Evolutionary conservation across 805 yeast genomes (phyloP).

Genomic region (Kodamaea jinghongensis): DNA sequence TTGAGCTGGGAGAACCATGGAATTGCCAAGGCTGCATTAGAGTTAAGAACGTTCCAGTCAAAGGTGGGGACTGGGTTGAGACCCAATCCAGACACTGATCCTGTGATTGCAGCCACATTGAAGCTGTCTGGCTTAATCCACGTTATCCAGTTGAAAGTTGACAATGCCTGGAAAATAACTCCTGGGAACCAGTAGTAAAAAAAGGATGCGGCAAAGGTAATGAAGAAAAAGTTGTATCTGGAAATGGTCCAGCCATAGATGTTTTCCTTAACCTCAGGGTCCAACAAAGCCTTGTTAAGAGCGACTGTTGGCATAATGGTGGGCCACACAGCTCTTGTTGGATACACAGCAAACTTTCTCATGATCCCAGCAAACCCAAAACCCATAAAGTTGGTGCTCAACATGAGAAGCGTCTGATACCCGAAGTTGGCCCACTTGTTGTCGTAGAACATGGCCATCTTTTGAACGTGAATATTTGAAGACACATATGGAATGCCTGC

Average conservation of each 20-base stretch:
- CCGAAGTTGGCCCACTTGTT: conserved; percentile 30
- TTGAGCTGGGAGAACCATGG: conserved; percentile 26
- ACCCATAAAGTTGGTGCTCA: conserved; percentile 27
- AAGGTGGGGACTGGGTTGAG: conserved; percentile 30
- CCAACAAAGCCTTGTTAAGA: conserved; percentile 24
- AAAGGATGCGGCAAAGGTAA: conserved; percentile 18
- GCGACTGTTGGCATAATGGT: conserved; percentile 29
- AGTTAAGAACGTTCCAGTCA: conserved; percentile 26
- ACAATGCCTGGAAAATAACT: conserved; percentile 24
- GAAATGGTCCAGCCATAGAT: conserved; percentile 33
- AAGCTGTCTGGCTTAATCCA: conserved; percentile 28
- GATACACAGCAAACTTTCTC: conserved; percentile 44
- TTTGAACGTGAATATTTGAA: conserved; percentile 10
- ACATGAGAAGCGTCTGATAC: conserved; percentile 20
- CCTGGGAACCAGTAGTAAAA: conserved; percentile 29
- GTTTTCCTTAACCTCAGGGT: conserved; percentile 23
- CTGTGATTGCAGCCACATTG: conserved; percentile 24
- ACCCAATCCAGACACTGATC: conserved; percentile 24
- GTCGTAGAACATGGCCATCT: conserved; percentile 18
- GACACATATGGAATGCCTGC: conserved; percentile 21
- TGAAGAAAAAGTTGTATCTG: conserved; percentile 19
- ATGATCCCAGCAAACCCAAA: conserved; percentile 30
- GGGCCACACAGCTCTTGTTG: conserved; percentile 56
- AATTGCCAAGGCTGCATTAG: conserved; percentile 14
- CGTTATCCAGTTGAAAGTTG: conserved; percentile 29